Evolutionary conservation across 2,329 filamentous ascomycete genomes (phyloP), one percentile per base, ranked within the genome.

Genomic region (Kalmusia sp.): DNA sequence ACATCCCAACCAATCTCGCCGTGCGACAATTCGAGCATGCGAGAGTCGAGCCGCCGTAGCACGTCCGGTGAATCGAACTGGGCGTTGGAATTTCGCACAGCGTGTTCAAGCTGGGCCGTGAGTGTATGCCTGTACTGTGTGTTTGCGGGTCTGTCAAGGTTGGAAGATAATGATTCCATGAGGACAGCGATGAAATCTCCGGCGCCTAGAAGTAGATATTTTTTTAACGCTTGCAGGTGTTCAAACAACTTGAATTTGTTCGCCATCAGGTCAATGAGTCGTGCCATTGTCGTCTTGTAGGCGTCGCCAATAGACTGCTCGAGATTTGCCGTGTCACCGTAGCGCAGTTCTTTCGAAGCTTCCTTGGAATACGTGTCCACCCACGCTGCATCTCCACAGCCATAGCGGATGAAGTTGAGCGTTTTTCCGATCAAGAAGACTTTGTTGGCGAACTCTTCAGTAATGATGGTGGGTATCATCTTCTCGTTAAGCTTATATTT

Each of bases 1-100:
- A 96, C 96, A 70, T 99, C 95, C 95, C 95, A 99, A 44, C 95
- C 95, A 48, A 97, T 98, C 67, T 99, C 95, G 46, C 95, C 95
- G 65, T 97, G 93, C 7, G 90, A 96, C 5, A 98, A 84, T 76
- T 98, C 93, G 34, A 99, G 83, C 93, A 99, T 98, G 57, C 96
- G 90, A n/a, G 95, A 93, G 75, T 99, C 95, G 3, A 99, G 84
- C 9, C 95, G 87, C 4, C 92, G 87, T 24, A 99, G 84, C 4
- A 99, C 93, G 69, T 99, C 96, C 1, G 91, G 86, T 3, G 90
- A 90, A 74, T 99, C 95, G 70, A 92, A 96, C 73, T 99, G 96
- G 6, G 95, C 96, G 71, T 98, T 99, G 9, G 93, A 97, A 55
- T 95, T 93, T 50, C 93, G 90, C 63, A 99, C 96, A 30, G 95